Percentiles rank a stretch among this genome's conserved stretches.
phyloP scores from a whole-genome alignment of 2,329 filamentous ascomycete genomes.

The Fusarium floridanum region DNA sequence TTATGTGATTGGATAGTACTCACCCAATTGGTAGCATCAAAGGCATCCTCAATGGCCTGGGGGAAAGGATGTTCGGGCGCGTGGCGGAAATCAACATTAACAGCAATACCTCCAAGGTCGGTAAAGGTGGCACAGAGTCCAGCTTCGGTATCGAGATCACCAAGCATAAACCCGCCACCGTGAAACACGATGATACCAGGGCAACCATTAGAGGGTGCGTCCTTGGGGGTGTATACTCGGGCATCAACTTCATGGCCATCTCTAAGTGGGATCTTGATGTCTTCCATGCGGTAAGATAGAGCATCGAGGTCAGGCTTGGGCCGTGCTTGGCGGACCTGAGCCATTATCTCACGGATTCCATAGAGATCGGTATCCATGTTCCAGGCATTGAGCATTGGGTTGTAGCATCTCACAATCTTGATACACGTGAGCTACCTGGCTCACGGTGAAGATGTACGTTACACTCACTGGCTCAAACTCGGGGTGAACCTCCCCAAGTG shows the following conservation, averaged over 20 bases:
- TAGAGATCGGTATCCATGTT: slow-evolving; percentile 40
- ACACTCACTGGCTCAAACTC: slow-evolving; percentile 26
- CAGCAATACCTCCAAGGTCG: slow-evolving; percentile 43
- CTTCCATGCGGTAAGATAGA: slow-evolving; percentile 35
- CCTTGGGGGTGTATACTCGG: slow-evolving; percentile 41
- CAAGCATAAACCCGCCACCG: slow-evolving; percentile 45
- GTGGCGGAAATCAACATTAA: slow-evolving; percentile 47
- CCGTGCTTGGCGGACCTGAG: slow-evolving; percentile 20
- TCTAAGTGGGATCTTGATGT: slow-evolving; percentile 41
- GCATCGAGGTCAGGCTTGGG: slow-evolving; percentile 25
- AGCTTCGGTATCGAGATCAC: slow-evolving; percentile 43
- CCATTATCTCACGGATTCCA: slow-evolving; percentile 36
- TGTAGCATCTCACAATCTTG: slow-evolving; percentile 28
- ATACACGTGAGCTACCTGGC: no score
- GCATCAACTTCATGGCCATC: slow-evolving; percentile 36
- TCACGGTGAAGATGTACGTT: no score
- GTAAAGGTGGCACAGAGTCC: slow-evolving; percentile 44
- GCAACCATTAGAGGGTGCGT: slow-evolving; percentile 22
- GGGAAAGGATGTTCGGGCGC: slow-evolving; percentile 49
- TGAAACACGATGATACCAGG: slow-evolving; percentile 47
- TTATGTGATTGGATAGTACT: not conserved
- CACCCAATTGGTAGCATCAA: slow-evolving; percentile 47
- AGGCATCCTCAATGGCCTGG: slow-evolving; percentile 46
- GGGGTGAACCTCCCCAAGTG: slow-evolving; percentile 37
- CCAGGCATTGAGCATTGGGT: slow-evolving; percentile 40